These are phyloP conservation scores for Camellia sinensis DNA, from an alignment of 148 eudicot genomes.

Conservation along the genomic window DNA sequence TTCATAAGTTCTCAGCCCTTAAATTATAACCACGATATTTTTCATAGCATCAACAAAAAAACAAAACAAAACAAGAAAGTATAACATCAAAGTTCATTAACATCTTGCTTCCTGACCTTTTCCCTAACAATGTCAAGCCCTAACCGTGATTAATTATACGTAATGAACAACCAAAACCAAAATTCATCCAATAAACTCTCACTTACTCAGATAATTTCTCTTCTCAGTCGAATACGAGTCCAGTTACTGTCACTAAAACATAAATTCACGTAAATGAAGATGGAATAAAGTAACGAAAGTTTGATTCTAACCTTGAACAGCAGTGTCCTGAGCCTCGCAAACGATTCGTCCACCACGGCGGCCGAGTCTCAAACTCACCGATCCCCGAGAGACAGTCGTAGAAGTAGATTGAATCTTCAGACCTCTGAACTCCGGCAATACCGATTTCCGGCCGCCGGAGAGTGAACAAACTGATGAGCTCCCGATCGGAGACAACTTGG, in stretches of 20 bases:
- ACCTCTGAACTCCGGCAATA: slow-evolving; percentile 43
- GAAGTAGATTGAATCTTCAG: slow-evolving; percentile 28
- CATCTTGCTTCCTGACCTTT: neutral
- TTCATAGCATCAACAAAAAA: neutral
- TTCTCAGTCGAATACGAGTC: neutral
- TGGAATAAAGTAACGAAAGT: neutral
- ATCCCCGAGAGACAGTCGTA: slow-evolving; percentile 14
- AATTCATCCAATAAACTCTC: neutral
- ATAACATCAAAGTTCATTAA: neutral
- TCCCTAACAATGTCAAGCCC: neutral
- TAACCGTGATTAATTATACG: neutral
- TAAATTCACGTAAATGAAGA: neutral
- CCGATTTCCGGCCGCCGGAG: slow-evolving; percentile 21
- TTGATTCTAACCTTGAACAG: slow-evolving; percentile 49
- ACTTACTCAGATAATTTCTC: neutral
- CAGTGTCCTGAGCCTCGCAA: slow-evolving; percentile 68
- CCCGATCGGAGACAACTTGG: slow-evolving; percentile 33
- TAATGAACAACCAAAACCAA: neutral
- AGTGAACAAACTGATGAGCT: slow-evolving; percentile 24
- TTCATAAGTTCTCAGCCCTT: neutral
- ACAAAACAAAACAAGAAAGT: no score
- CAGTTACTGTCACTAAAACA: neutral
- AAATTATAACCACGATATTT: neutral
- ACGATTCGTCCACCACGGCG: slow-evolving; percentile 48
- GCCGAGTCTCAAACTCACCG: slow-evolving; percentile 26